Evolutionary conservation across 2,329 filamentous ascomycete species (phyloP), one percentile per base, ranked within the genome.

Genomic region (Thielaviopsis euricoi): DNA sequence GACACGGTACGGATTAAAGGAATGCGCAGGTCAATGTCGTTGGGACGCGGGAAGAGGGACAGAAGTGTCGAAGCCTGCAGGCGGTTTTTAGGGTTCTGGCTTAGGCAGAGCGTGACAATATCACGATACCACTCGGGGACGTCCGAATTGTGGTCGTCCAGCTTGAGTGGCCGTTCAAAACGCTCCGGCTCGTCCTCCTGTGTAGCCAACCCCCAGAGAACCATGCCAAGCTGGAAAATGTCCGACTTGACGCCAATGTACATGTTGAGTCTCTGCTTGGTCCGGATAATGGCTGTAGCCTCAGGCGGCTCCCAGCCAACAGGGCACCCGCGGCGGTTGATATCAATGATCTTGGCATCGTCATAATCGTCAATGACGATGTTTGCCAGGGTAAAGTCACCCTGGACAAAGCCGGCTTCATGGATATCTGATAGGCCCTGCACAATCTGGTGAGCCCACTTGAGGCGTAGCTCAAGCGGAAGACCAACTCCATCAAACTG

Each of bases 241-340:
- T 98, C 93, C 0, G 91, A 95, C 71, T 98, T 98, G 67, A 96
- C 89, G 13, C 93, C 91, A 67, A 98, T 97, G 66, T 95, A 96
- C 85, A 97, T 95, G 52, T 87, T 86, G 56, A 98, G 90, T 29
- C 89, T 81, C 69, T 96, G 90, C 59, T 87, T 87, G 69, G 84
- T 90, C 63, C 91, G 84, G 61, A 97, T 89, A 58, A 97, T 81
- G 6, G 81, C 79, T 17, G 84, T 85, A 58, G 94, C 86, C 71
- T 98, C 93, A 4, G 93, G 93, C 2, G 93, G 90, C 64, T 98
- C 93, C 93, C 93, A 98, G 23, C 91, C 91, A 4, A 97, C 87
- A 0, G 93, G 93, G 65, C 93, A 98, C n/a, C 93, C 93, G 64
- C 93, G 79, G 58, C 93, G 80, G 71, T 98, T 98, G 73, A 98